Conservation (phyloP, 371 early-diverging fungal genomes). For the Lichtheimia hyalospora region DNA sequence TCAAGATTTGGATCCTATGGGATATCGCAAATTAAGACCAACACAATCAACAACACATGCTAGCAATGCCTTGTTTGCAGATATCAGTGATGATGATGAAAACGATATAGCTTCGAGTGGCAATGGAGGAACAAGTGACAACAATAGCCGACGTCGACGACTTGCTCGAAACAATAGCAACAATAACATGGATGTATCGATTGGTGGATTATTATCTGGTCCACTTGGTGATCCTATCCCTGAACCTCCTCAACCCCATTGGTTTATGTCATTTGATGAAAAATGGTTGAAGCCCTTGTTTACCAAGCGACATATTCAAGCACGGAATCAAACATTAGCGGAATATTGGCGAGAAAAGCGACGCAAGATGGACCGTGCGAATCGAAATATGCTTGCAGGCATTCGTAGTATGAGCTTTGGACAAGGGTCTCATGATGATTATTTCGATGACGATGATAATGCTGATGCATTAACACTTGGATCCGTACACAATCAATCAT, state of each 20-base stretch:
- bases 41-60: constrained; percentile 13
- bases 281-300: constrained; percentile 80
- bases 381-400: constrained; percentile 43
- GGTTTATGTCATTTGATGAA: constrained; percentile 86
- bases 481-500: constrained; percentile 18
- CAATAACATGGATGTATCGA: constrained; percentile 35
- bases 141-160: neutral
- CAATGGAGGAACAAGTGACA: neutral
- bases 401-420: constrained; percentile 31
- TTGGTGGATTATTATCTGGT: constrained; percentile 41
- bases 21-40: constrained; percentile 17
- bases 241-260: constrained; percentile 62
- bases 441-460: constrained; percentile 14
- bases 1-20: constrained; percentile 35
- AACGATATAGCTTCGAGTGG: neutral
- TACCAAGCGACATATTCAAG: constrained; percentile 47
- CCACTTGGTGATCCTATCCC: constrained; percentile 56
- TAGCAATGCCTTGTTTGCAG: constrained; percentile 18
- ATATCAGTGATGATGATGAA: constrained; percentile 16
- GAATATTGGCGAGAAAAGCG: constrained; percentile 51
- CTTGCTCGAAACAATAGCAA: constrained; percentile 11
- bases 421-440: constrained; percentile 11
- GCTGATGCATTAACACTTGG: constrained; percentile 34
- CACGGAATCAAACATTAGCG: constrained; percentile 44
- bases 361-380: constrained; percentile 49